Evolutionary conservation across 1,139 yeast species (phyloP), one percentile per base, ranked within the genome.

Genomic region (Suhomyces bokatorum): DNA sequence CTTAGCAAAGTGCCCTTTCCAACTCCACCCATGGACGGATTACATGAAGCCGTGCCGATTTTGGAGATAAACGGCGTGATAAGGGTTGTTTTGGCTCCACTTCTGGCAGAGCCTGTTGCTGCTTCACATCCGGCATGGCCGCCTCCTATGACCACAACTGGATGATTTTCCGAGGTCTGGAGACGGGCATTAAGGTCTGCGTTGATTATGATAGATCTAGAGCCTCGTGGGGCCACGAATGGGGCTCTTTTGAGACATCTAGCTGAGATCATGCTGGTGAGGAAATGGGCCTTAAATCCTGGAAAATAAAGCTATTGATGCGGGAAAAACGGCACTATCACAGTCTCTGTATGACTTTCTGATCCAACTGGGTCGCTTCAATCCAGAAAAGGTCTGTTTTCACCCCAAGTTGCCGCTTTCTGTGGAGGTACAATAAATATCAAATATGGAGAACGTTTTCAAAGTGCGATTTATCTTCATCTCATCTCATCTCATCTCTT

Each of bases 91-190:
- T 60, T 52, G 1, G 86, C 77, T 0, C 98, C 97, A 0, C 87
- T 63, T 50, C 99, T 73, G 1, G 98, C 96, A 0, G 96, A 75
- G 0, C 95, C 99, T 0, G 97, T 78, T 2, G 97, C 95, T 0
- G 99, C 99, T 64, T 95, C 99, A 56, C 96, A 86, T 3, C 99
- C 99, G 32, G 99, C 99, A 68, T 95, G 99, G 0, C 99, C 99
- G 10, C 96, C 99, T 3, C 99, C 99, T 20, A 95, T 81, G 3
- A 95, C 93, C 1, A 93, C 77, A 0, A 91, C 97, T 1, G 93
- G 91, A 41, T 52, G 59, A 27, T 32, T 36, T 10, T 37, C 34
- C 10, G 59, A 50, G 14, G 27, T 33, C 6, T 39, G 46, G 9
- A 53, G 50, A 27, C 35, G 42, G 10, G 43, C 27, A 2, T 36